phyloP scores from a whole-genome alignment of 148 eudicot genomes.

The Diospyros kaki region DNA sequence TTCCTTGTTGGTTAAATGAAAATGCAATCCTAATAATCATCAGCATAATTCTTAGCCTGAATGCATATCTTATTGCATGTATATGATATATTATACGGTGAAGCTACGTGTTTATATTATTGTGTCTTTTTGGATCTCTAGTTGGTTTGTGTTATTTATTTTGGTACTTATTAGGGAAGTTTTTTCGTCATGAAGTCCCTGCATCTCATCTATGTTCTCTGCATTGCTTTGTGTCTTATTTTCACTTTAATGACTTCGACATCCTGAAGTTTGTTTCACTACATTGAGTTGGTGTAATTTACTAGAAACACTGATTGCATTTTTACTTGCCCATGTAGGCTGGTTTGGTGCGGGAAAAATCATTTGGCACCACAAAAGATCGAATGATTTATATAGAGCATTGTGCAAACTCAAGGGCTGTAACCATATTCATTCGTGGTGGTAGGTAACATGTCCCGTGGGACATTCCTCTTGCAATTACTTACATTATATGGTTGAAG shows the following conservation, averaged over 20 bases:
- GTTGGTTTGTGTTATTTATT: neutral
- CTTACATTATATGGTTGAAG: neutral
- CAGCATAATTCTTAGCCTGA: neutral
- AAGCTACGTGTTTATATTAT: neutral
- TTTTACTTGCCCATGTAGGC: slow-evolving; percentile 42
- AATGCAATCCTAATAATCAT: no score
- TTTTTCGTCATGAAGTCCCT: neutral
- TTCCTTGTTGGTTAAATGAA: no score
- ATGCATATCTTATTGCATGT: neutral
- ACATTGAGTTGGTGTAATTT: neutral
- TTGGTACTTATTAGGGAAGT: no score
- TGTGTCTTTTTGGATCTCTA: neutral
- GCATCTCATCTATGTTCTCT: neutral
- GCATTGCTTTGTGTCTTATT: neutral
- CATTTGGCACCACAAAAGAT: slow-evolving; percentile 95
- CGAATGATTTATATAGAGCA: slow-evolving; percentile 93
- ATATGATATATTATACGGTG: neutral
- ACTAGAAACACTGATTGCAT: neutral
- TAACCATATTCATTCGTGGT: slow-evolving; percentile 93
- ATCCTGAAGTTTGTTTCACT: neutral
- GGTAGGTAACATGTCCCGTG: slow-evolving; percentile 37
- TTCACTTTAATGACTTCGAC: neutral
- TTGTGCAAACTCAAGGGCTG: slow-evolving; percentile 97
- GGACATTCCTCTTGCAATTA: neutral
- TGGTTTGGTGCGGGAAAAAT: slow-evolving; percentile 93